Evolutionary conservation across 2,329 filamentous ascomycete genomes (phyloP), one percentile per base, ranked within the genome.

Genomic region (Colletotrichum tropicale): DNA sequence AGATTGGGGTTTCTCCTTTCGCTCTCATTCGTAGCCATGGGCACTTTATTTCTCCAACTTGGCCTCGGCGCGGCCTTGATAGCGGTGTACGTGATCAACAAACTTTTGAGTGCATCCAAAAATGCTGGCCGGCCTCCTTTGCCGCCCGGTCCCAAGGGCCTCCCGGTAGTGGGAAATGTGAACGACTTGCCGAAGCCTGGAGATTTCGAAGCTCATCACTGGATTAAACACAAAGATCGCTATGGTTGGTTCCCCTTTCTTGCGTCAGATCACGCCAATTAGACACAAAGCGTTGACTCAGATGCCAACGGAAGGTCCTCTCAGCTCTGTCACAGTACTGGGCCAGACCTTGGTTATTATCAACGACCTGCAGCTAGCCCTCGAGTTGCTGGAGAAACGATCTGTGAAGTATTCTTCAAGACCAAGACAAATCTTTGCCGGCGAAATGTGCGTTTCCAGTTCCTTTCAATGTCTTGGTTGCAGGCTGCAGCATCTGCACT

Each of bases 101-200:
- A 52, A 28, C 3, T 70, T 4, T 18, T 73, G 9, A 36, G 28
- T 21, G n/a, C 15, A 6, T 24, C 52, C 32, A 66, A 43, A 21
- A 34, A 52, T 58, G 55, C 52, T 15, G 8, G 66, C 12, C 74
- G 60, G 13, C 75, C 58, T 28, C 72, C 58, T 4, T 32, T 74
- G 3, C 82, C 75, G 56, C 83, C 78, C 61, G 83, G 78, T 43
- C 85, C 79, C 78, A 81, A 74, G 12, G 82, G 82, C 1, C 77
- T 86, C 10, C 86, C 87, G 0, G 58, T 90, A 3, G 55, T 90
- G 12, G 88, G 88, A 9, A 90, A 89, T 77, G 74, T 89, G 10
- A 79, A 79, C 5, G 87, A 90, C 76, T 78, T 89, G n/a, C 88
- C 88, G 1, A 79, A 82, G 1, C 67, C 77, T 2, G 81, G 80